A percentile compares a stretch with the other conserved stretches of the same genome.
These are phyloP conservation scores for Rhizoclosmatium globosum DNA, from an alignment of 192 early-diverging fungal genomes.

Conservation along the genomic window DNA sequence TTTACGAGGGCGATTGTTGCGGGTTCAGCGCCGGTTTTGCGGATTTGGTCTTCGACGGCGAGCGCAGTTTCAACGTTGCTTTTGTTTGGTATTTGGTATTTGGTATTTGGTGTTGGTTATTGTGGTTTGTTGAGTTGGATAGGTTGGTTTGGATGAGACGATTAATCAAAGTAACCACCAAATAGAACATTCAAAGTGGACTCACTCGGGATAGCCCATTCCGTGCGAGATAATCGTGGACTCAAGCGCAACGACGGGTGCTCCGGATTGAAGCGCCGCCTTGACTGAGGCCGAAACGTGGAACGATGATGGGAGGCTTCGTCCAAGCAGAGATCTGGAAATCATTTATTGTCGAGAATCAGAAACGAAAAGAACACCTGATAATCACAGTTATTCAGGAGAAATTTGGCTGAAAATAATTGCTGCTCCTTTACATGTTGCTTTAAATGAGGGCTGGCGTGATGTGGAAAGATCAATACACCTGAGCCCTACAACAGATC, in stretches of 20 bases:
- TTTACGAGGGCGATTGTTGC: conserved; percentile 92
- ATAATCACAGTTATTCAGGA: too few species aligned
- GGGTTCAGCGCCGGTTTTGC: conserved; percentile 75
- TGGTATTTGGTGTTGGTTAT: too few species aligned
- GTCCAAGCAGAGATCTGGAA: not conserved
- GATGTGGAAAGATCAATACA: too few species aligned
- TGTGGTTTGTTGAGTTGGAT: too few species aligned
- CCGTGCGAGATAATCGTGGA: conserved; percentile 96
- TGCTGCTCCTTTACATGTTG: too few species aligned
- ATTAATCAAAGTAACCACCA: too few species aligned
- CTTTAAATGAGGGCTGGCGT: too few species aligned
- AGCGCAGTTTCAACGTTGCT: conserved; percentile 88
- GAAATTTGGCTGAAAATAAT: too few species aligned
- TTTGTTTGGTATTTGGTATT: conserved; percentile 82
- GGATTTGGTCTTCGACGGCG: conserved; percentile 80
- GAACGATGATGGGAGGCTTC: not conserved
- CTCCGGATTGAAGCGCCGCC: conserved; percentile 63
- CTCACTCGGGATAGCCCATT: conserved; percentile 45
- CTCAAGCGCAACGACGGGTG: conserved; percentile 83
- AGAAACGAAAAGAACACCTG: not conserved
- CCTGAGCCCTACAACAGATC: too few species aligned
- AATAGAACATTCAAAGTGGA: too few species aligned
- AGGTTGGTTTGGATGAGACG: too few species aligned
- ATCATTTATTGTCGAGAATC: not conserved
- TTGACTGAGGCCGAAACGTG: conserved; percentile 43